Percentiles rank a stretch among this genome's conserved stretches.
phyloP scores from a whole-genome alignment of 108 stramenopile genomes.

The Nitzschia sp. region DNA sequence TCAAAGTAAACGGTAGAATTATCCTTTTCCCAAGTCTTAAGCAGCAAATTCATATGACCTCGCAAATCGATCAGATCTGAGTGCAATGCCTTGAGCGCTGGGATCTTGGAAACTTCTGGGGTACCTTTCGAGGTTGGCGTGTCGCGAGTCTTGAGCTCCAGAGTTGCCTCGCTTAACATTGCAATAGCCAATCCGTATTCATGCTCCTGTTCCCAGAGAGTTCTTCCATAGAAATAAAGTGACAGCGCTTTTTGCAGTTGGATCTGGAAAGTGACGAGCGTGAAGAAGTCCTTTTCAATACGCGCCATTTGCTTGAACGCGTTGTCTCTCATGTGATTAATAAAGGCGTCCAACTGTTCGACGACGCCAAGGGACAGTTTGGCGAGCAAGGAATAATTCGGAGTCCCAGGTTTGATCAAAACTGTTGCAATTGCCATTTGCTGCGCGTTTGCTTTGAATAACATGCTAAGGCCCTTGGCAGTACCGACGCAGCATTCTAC shows the following conservation, averaged over 20 bases:
- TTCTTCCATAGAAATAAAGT: constrained; percentile 76
- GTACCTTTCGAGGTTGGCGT: constrained; percentile 43
- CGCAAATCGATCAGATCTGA: constrained; percentile 72
- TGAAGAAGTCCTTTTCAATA: constrained; percentile 78
- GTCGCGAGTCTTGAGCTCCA: constrained; percentile 47
- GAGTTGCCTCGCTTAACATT: constrained; percentile 70
- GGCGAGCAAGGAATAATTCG: constrained; percentile 79
- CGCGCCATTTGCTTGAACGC: constrained; percentile 60
- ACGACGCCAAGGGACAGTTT: constrained; percentile 75
- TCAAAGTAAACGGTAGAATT: constrained; percentile 83
- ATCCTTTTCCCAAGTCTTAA: constrained; percentile 80
- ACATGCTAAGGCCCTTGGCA: constrained; percentile 58
- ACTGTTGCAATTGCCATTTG: constrained; percentile 91
- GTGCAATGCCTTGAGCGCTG: constrained; percentile 51
- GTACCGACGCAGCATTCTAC: constrained; percentile 68
- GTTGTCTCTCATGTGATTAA: constrained; percentile 60
- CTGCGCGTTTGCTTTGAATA: constrained; percentile 83
- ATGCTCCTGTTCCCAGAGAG: constrained; percentile 54
- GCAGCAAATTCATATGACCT: constrained; percentile 56
- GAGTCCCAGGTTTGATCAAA: constrained; percentile 74
- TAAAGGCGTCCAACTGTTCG: constrained; percentile 73
- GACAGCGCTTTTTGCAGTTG: constrained; percentile 64
- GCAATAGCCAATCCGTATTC: constrained; percentile 87
- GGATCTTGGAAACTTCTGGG: constrained; percentile 69
- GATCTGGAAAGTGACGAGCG: constrained; percentile 74